Conservation (phyloP, 1,139 yeast species). For the Eremothecium gossypii region DNA sequence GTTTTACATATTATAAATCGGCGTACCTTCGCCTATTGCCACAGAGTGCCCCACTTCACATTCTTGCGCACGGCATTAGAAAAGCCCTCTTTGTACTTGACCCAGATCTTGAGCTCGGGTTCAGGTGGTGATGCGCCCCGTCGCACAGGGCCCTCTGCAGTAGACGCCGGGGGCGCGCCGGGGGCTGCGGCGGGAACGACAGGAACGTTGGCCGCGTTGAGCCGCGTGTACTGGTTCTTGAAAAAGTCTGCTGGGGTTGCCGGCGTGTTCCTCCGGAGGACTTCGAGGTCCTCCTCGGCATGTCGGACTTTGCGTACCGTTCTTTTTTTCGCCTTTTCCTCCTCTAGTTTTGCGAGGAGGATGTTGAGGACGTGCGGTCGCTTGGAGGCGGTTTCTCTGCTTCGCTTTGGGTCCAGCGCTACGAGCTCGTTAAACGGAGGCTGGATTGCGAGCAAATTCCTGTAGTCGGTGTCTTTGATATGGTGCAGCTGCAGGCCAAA, state of each 20-base stretch:
- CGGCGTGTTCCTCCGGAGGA: slow-evolving; percentile 26
- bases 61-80: slow-evolving; percentile 88
- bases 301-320: slow-evolving; percentile 27
- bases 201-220: slow-evolving; percentile 8
- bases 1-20: too few species aligned
- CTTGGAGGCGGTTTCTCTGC: slow-evolving; percentile 21
- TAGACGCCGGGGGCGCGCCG: background rate
- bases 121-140: slow-evolving; percentile 1
- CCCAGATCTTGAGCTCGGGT: slow-evolving; percentile 55
- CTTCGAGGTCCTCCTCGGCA: slow-evolving; percentile 20
- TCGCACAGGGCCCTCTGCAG: background rate
- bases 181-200: background rate
- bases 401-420: slow-evolving; percentile 16
- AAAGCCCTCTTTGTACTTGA: slow-evolving; percentile 86
- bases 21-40: slow-evolving; percentile 15
- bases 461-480: slow-evolving; percentile 22
- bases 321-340: slow-evolving; percentile 31
- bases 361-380: slow-evolving; percentile 29
- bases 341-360: slow-evolving; percentile 36
- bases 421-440: slow-evolving; percentile 29
- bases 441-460: slow-evolving; percentile 24
- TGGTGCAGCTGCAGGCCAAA: slow-evolving; percentile 28
- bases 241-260: slow-evolving; percentile 30
- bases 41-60: slow-evolving; percentile 69
- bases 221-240: slow-evolving; percentile 29